Conservation (phyloP, 169 alveolate species). For the Eimeria sp. region DNA sequence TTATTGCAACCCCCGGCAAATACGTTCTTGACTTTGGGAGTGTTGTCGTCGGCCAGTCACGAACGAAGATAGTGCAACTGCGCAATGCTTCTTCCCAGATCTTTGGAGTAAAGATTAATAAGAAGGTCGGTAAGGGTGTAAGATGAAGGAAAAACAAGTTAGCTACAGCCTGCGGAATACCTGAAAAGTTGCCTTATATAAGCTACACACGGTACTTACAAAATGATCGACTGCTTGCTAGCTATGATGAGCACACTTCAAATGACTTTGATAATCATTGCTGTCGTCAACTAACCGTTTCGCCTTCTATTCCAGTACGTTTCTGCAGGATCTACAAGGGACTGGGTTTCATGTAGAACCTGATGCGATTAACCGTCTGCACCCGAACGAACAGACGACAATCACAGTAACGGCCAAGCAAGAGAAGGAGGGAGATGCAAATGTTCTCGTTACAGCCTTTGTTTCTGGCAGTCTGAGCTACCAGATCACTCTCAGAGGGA, state of each 20-base stretch:
- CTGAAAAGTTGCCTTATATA: neutral
- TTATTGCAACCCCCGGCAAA: conserved; percentile 86
- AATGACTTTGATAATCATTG: neutral
- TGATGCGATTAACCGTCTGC: conserved; percentile 87
- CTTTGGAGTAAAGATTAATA: conserved; percentile 78
- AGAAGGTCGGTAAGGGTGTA: conserved; percentile 57
- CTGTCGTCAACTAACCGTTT: neutral
- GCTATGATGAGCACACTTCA: neutral
- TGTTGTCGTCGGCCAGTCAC: conserved; percentile 90
- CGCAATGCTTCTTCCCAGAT: conserved; percentile 82
- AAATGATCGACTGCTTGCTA: neutral
- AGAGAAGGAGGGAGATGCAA: conserved; percentile 68
- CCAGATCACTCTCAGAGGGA: conserved; percentile 92
- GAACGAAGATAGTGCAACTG: conserved; percentile 88
- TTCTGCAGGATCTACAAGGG: conserved; percentile 36
- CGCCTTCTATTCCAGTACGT: neutral
- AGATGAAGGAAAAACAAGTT: neutral
- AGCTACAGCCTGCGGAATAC: neutral
- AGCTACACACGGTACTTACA: no score
- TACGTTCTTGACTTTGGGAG: conserved; percentile 95
- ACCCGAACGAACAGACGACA: conserved; percentile 86
- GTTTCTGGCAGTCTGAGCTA: conserved; percentile 92
- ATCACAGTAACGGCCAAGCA: conserved; percentile 28
- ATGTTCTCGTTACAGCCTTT: conserved; percentile 32
- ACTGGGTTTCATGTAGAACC: conserved; percentile 93